Percentiles rank a stretch among this genome's conserved stretches.
phyloP scores from a whole-genome alignment of 2,329 filamentous ascomycete species.

The Penicillium sp. region DNA sequence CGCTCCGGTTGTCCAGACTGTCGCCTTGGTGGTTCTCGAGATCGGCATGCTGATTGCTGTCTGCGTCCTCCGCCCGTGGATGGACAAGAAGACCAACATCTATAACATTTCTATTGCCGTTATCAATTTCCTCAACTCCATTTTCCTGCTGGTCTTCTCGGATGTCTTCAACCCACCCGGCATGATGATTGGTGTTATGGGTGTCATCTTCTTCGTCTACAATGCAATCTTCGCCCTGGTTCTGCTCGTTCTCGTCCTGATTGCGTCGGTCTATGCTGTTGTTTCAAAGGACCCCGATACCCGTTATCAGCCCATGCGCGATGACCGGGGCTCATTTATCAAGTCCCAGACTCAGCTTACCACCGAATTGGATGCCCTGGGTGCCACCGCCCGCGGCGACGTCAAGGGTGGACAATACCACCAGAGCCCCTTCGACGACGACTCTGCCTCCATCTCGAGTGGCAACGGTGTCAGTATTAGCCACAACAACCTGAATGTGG shows the following conservation, averaged over 20 bases:
- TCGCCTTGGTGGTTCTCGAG: conserved; percentile 79
- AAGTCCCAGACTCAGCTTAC: conserved; percentile 84
- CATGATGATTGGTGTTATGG: conserved; percentile 80
- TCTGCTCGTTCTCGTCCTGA: conserved; percentile 73
- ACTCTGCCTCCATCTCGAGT: conserved; percentile 62
- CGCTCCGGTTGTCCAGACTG: conserved; percentile 66
- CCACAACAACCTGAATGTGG: conserved; percentile 40
- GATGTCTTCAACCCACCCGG: conserved; percentile 77
- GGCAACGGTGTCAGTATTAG: conserved; percentile 45
- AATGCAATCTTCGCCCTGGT: conserved; percentile 81
- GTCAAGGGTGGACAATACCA: conserved; percentile 56
- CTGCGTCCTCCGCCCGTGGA: conserved; percentile 82
- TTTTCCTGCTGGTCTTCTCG: conserved; percentile 86
- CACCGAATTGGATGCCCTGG: conserved; percentile 84
- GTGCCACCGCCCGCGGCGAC: conserved; percentile 81
- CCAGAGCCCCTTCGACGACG: conserved; percentile 62
- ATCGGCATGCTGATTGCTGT: conserved; percentile 69
- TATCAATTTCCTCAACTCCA: conserved; percentile 83
- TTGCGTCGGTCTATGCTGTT: conserved; percentile 72
- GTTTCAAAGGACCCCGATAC: conserved; percentile 91
- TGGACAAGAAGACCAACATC: conserved; percentile 97
- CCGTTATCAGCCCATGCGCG: conserved; percentile 92
- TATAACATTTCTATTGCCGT: conserved; percentile 92
- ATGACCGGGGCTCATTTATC: conserved; percentile 95
- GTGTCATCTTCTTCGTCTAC: conserved; percentile 80